Evolutionary conservation across 73 alveolate genomes (phyloP).

Genomic region (Uronychia setigera): DNA sequence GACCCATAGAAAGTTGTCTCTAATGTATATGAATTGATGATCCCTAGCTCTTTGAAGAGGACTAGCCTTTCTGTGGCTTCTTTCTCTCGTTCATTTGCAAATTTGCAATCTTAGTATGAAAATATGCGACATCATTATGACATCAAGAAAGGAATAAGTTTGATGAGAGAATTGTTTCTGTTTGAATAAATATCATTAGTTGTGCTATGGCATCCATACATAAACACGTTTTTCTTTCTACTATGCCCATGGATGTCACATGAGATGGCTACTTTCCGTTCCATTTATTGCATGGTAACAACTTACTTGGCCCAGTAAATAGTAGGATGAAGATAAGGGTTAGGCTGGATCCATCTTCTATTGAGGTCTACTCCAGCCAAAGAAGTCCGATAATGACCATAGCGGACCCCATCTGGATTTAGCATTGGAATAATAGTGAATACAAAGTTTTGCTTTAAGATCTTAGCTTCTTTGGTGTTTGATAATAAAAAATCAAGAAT

Average conservation of each 20-base stretch:
- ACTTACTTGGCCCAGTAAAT: conserved; percentile 61
- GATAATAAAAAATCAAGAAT: conserved; percentile 77
- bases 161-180: conserved; percentile 21
- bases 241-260: conserved; percentile 94
- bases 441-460: conserved; percentile 74
- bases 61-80: conserved; percentile 56
- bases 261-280: conserved; percentile 48
- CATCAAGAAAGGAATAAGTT: conserved; percentile 18
- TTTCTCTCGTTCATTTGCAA: conserved; percentile 35
- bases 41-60: conserved; percentile 44
- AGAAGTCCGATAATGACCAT: conserved; percentile 83
- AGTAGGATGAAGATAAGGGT: conserved; percentile 83
- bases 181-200: not conserved
- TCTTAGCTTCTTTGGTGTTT: conserved; percentile 73
- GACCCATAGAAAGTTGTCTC: conserved; percentile 45
- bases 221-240: conserved; percentile 75
- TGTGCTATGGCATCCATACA: conserved; percentile 79
- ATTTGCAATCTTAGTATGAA: conserved; percentile 24
- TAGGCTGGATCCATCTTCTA: conserved; percentile 89
- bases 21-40: conserved; percentile 38
- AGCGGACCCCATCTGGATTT: conserved; percentile 83
- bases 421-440: conserved; percentile 87
- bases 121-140: conserved; percentile 19
- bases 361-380: conserved; percentile 87
- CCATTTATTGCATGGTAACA: conserved; percentile 23